Conservation (phyloP, 257 asterid species). For the Solanum lignicaule region DNA sequence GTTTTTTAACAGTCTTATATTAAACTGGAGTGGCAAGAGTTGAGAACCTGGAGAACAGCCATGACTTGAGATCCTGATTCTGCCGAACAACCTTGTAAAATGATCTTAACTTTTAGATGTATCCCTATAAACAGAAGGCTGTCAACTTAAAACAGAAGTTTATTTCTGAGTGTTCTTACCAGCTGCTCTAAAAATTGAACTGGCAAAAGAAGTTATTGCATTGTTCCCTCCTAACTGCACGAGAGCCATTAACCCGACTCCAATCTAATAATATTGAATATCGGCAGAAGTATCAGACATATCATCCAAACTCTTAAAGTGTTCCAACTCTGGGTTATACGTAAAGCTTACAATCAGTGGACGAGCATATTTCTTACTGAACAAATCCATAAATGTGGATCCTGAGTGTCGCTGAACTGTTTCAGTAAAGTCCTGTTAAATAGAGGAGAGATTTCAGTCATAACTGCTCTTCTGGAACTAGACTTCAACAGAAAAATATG, state of each 20-base stretch:
- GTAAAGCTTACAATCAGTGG: constrained; percentile 15
- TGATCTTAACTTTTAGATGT: background rate
- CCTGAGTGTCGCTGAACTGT: background rate
- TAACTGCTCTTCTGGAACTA: background rate
- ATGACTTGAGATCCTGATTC: constrained; percentile 8
- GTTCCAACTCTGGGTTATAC: background rate
- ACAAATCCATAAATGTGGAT: constrained; percentile 18
- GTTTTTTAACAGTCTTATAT: background rate
- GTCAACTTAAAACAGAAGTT: background rate
- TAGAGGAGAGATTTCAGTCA: background rate
- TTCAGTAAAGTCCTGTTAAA: constrained; percentile 18
- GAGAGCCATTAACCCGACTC: constrained; percentile 19
- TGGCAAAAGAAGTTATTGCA: constrained; percentile 18
- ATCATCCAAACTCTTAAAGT: background rate
- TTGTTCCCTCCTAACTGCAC: constrained; percentile 24
- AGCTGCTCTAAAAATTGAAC: constrained; percentile 24
- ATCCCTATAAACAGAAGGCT: background rate
- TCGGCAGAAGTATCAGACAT: background rate
- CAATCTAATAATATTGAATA: constrained; percentile 12
- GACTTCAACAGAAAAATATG: background rate
- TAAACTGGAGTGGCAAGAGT: background rate
- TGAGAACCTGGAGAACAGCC: constrained; percentile 20
- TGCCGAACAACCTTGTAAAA: constrained; percentile 11
- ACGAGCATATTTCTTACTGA: constrained; percentile 19
- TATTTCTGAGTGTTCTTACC: constrained; percentile 5